Evolutionary conservation across 2,329 filamentous ascomycete genomes (phyloP), one percentile per base, ranked within the genome.

Genomic region (Aspergillus sp.): DNA sequence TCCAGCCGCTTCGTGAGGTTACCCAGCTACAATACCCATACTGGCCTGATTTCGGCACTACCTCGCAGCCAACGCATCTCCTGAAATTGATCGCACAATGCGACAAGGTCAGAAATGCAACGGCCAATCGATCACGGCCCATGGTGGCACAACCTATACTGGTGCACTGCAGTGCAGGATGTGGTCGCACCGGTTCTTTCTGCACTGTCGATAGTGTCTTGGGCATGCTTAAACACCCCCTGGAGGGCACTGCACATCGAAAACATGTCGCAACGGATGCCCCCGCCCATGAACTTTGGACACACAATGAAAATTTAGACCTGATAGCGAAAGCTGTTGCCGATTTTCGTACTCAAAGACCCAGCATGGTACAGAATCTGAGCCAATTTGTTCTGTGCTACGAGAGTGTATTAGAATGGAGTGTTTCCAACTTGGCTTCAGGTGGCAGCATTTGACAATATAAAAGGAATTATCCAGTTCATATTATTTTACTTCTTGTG

Each of bases 1-100:
- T 96, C 70, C 86, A 87, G 20, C 90, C 92, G 0, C 89, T 96
- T 65, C 90, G 94, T 24, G 93, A 98, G 75, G 89, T 99, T 62
- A 97, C 93, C 0, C 95, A 99, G 67, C 80, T 99, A 14, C 93
- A 98, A 72, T 98, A 97, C 73, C 87, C 92, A 0, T 88, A 90
- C n/a, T 99, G 95, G 95, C 95, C 95, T 0, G 95, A 99, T 71
- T 97, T 98, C 75, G 95, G 95, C 20, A 90, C 92, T 0, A 94
- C 94, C 0, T 92, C 95, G 0, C 90, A 96, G 69, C 92, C 95
- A 1, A 86, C 87, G 5, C 92, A 98, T 69, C 83, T 99, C 2
- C 82, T 99, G 16, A 90, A 89, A 2, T 79, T 99, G 16, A 90
- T 98, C n/a, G 92, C 97, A 74, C 85, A 96, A 55, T 91, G 90